A percentile compares a stretch with the other conserved stretches of the same genome.
phyloP scores from a whole-genome alignment of 1,139 yeast genomes.

The Ogataea hybrid region DNA sequence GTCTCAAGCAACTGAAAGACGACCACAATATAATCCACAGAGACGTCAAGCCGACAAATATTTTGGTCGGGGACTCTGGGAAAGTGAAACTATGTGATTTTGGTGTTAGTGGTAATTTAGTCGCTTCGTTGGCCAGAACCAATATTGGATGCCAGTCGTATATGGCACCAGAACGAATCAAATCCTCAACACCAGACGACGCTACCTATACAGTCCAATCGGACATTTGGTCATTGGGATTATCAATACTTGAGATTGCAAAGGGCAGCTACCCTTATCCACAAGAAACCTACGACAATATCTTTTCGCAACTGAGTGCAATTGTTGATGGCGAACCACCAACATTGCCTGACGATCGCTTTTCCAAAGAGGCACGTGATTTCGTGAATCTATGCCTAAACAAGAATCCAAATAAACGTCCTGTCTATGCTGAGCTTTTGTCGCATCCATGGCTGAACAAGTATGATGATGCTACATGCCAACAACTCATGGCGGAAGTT shows the following conservation, averaged over 20 bases:
- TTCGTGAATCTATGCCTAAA: slow-evolving; percentile 80
- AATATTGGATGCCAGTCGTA: slow-evolving; percentile 98
- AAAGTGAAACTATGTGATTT: slow-evolving; percentile 92
- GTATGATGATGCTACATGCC: slow-evolving; percentile 39
- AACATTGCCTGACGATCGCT: slow-evolving; percentile 53
- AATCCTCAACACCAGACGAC: slow-evolving; percentile 60
- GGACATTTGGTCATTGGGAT: slow-evolving; percentile 94
- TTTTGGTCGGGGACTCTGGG: slow-evolving; percentile 76
- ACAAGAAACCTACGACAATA: slow-evolving; percentile 85
- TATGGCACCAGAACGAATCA: slow-evolving; percentile 98
- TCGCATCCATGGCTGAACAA: slow-evolving; percentile 77
- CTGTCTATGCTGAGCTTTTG: slow-evolving; percentile 73
- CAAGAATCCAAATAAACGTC: slow-evolving; percentile 78
- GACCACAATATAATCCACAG: slow-evolving; percentile 91
- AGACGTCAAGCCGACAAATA: slow-evolving; percentile 96
- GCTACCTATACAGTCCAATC: slow-evolving; percentile 89
- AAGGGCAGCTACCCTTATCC: slow-evolving; percentile 94
- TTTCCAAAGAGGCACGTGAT: slow-evolving; percentile 72
- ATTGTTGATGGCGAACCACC: slow-evolving; percentile 98
- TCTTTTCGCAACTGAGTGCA: slow-evolving; percentile 90
- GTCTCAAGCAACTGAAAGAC: slow-evolving; percentile 82
- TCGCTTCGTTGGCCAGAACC: slow-evolving; percentile 92
- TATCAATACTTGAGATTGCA: slow-evolving; percentile 85
- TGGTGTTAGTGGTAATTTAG: slow-evolving; percentile 94
- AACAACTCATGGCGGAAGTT: slow-evolving; percentile 33